These are phyloP conservation scores for Coriolopsis trogii DNA, from an alignment of 1,284 basidiomycete species.

Conservation along the genomic window DNA sequence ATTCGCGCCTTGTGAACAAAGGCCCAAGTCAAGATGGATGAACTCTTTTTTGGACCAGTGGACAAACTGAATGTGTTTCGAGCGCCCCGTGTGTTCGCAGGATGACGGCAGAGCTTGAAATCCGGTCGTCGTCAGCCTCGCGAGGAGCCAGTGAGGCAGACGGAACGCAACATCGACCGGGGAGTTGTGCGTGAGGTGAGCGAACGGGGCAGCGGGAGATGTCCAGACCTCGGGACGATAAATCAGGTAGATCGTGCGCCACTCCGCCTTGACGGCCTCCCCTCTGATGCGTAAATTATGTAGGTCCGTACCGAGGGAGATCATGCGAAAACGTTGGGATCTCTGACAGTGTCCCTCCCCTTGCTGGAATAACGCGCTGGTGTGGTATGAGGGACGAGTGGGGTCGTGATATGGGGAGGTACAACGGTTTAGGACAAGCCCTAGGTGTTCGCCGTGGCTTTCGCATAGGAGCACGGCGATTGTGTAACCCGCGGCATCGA, in stretches of 20 bases:
- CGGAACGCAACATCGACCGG: background rate
- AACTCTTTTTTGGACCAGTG: background rate
- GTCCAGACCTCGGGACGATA: background rate
- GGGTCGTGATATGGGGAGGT: background rate
- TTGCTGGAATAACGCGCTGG: background rate
- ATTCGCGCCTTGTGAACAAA: background rate
- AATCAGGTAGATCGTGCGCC: conserved; percentile 1
- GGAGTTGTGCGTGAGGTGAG: background rate
- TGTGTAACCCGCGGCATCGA: background rate
- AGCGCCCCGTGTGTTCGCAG: background rate
- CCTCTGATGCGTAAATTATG: background rate
- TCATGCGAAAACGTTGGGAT: background rate
- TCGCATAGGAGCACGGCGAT: conserved; percentile 2
- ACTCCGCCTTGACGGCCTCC: background rate
- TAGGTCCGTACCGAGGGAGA: background rate
- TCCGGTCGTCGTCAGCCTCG: background rate
- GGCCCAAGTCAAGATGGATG: background rate
- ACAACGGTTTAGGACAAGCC: background rate
- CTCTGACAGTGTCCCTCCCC: background rate
- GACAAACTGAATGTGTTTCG: background rate
- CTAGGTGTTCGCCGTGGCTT: background rate
- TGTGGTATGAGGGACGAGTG: background rate
- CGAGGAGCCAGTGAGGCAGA: background rate
- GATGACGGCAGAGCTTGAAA: background rate
- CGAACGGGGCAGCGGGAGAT: background rate